Evolutionary conservation across 176 grass and related monocot species (phyloP), one percentile per base, ranked within the genome.

Genomic region (Avena insularis): DNA sequence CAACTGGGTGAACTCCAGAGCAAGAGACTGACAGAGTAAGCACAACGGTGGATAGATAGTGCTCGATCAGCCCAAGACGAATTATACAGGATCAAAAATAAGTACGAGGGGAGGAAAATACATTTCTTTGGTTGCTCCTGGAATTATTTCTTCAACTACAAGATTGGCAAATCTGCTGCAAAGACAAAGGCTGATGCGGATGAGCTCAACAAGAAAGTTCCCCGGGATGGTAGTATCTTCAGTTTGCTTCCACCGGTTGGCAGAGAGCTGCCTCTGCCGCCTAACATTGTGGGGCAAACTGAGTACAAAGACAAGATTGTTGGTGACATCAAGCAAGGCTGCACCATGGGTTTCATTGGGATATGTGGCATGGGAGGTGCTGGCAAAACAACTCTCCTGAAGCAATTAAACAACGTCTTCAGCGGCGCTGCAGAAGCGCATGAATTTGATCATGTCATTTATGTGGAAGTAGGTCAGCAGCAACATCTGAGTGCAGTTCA

Each of bases 191-290:
- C 0, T 51, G 16, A 13, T 51, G 9, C 1, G 20, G 61, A 81
- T 68, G 46, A 53, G 16, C 1, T 51, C 25, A 53, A 67, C 8
- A 20, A 53, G 61, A 81, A 21, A 51, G 31, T 25, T 53, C 79
- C 79, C 15, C 9, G 31, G 46, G 8, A 67, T 67, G 79, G 50
- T 53, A 20, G 46, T n/a, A 81, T 81, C 1, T 81, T 81, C 61
- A 35, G 46, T 51, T 50, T 51, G 14, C 45, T 81, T 23, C 46
- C 61, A 67, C 19, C 59, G 50, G 79, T 13, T 33, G 60, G 61
- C 40, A 81, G 45, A 81, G 79, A 81, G 25, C 4, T 81, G 45
- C 79, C 79, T 67, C 61, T 81, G 14, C 61, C 61, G 51, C 61
- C 79, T 0, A 50, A 81, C 79, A 81, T 68, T 6, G 33, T 68